Base-by-base conservation (phyloP, 2,329 filamentous ascomycete genomes). In the Alternaria triticimaculans region DNA sequence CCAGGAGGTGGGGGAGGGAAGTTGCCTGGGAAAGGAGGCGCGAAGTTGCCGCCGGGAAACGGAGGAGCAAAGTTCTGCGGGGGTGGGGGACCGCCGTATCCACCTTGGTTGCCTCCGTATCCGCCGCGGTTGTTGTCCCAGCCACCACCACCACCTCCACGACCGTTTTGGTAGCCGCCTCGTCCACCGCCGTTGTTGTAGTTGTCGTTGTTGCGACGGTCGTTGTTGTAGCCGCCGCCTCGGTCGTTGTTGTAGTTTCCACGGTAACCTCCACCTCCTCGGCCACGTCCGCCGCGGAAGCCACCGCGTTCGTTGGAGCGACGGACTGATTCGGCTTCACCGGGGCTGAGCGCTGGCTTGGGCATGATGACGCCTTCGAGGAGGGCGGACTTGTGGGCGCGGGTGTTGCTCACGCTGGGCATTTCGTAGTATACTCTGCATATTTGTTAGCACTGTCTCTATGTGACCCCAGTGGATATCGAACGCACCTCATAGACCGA, bases 371-470 rank as follows among this genome's bases (percentile, higher is more conserved):
- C 89, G 12, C 96, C 96, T 3, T 93, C 90, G 37, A 99, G 86
- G 14, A 99, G 87, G 92, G 97, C 96, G 6, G 94, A 97, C 78
- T 97, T 97, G 82, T 99, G 96, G 5, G 88, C 84, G 72, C 92
- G 87, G 10, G 84, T 85, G 3, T 72, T 64, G 18, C 88, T 88
- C 1, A 78, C 44, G 44, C 86, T 84, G 0, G 95, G 94, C 81
- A 97, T 91, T 48, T 93, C 89, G 77, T 96, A 99, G 74, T 92
- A 84, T 11, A 98, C 94, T 75, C 92, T 97, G 68, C 48, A 12
- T 69, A 2, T 2, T 33, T 44, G 48, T 71, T 66, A 70, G 66
- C 82, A 76, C 55, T n/a, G 18, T 23, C 8, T n/a, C n/a, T n/a
- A n/a, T n/a, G n/a, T n/a, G n/a, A n/a, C n/a, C n/a, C n/a, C n/a